Base-by-base conservation (phyloP, 129 eudicot species). In the Lactuca saligna region DNA sequence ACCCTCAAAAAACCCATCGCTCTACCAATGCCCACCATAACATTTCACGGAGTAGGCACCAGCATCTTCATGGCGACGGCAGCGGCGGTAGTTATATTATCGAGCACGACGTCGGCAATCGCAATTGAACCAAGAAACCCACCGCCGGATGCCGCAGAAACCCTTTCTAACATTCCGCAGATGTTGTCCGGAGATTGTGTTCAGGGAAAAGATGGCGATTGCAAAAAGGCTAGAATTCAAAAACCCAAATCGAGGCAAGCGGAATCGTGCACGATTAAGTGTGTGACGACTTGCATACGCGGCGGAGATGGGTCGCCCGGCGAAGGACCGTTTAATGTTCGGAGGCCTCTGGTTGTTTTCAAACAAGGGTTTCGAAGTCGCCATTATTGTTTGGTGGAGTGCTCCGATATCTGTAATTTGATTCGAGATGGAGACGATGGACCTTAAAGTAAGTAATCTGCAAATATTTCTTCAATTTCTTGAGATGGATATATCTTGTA, bases 291-390 rank as follows among this genome's bases (percentile, higher is more conserved):
- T 59, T 93, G 99, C 57, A 89, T 89, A 25, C 85, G 84, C 0
- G 99, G 99, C 17, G 99, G 97, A 5, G 79, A 31, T 68, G 98
- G 98, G 48, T 76, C 95, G 34, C 96, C 98, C 25, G 98, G 98
- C 3, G 97, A 89, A 83, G 99, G 99, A 4, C 99, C 99, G 66
- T 57, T 92, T 6, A 92, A 86, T 54, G 74, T 92, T 13, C 51
- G 96, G 63, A 80, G 89, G 65, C 99, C 99, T 3, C 74, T 93
- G 32, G 90, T 93, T 53, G 97, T 93, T 14, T 93, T 93, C 80
- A 93, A 90, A 80, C 88, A 71, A 70, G 93, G 97, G 41, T 93
- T 93, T 54, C 81, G 97, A 51, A 93, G 87, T 54, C 96, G 99
- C 7, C 94, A 81, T 67, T 93, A 93, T 73, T 93, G 97, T 72